Evolutionary conservation across 2,329 filamentous ascomycete species (phyloP).

Genomic region (Calonectria henricotiae): DNA sequence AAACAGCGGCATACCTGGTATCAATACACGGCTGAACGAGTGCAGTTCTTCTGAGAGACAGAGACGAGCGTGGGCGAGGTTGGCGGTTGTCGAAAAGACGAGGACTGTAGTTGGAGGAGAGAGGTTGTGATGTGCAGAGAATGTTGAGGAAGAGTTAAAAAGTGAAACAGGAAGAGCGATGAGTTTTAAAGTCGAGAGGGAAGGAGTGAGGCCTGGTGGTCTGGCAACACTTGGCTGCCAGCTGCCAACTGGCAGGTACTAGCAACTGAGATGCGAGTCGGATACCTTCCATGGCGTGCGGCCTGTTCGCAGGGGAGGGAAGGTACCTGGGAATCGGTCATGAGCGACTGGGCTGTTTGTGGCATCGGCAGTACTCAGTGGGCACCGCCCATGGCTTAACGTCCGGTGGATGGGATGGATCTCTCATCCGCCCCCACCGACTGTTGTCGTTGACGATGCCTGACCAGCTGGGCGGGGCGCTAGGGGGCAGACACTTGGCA

Average conservation of each 20-base stretch:
- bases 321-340: slow-evolving; percentile 30
- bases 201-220: slow-evolving; percentile 40
- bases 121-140: slow-evolving; percentile 49
- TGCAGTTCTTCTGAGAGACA: slow-evolving; percentile 42
- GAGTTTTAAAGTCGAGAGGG: slow-evolving; percentile 50
- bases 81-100: slow-evolving; percentile 32
- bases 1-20: slow-evolving; percentile 44
- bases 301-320: slow-evolving; percentile 17
- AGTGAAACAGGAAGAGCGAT: slow-evolving; percentile 47
- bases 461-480: slow-evolving; percentile 30
- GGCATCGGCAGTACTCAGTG: slow-evolving; percentile 34
- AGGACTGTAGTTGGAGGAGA: slow-evolving; percentile 40
- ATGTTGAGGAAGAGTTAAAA: slow-evolving; percentile 40
- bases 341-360: slow-evolving; percentile 24
- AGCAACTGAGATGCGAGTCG: slow-evolving; percentile 26
- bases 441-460: slow-evolving; percentile 28
- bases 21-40: slow-evolving; percentile 45
- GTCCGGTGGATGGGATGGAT: slow-evolving; percentile 40
- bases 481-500: slow-evolving; percentile 30
- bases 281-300: slow-evolving; percentile 28
- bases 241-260: slow-evolving; percentile 27
- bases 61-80: slow-evolving; percentile 43
- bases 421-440: slow-evolving; percentile 29
- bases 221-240: slow-evolving; percentile 46
- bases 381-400: slow-evolving; percentile 36